A percentile compares a stretch with the other conserved stretches of the same genome.
Evolutionary conservation across 1,139 yeast species (phyloP).

Genomic region (Yamadazyma sp.): DNA sequence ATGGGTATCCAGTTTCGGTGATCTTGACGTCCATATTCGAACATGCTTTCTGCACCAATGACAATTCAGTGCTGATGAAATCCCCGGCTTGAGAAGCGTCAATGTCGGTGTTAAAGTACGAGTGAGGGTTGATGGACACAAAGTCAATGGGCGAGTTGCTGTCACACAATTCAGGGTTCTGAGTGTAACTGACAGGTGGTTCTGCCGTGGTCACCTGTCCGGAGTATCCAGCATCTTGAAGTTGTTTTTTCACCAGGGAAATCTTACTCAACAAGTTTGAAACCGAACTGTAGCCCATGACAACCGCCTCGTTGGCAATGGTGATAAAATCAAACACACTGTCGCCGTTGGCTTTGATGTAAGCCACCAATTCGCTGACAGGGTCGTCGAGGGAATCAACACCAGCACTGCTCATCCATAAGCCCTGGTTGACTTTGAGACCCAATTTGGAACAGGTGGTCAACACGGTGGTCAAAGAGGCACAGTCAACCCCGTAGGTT

Average conservation of each 20-base stretch:
- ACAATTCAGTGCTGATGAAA: conserved; percentile 66
- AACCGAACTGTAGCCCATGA: conserved; percentile 58
- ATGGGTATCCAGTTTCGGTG: conserved; percentile 92
- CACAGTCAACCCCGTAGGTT: conserved; percentile 85
- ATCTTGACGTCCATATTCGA: conserved; percentile 50
- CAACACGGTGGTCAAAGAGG: conserved; percentile 61
- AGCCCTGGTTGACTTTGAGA: conserved; percentile 77
- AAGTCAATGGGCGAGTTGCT: conserved; percentile 65
- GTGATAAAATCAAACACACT: conserved; percentile 70
- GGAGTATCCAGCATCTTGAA: conserved; percentile 69
- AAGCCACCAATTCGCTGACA: conserved; percentile 53
- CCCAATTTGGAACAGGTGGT: conserved; percentile 65
- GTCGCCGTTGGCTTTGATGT: conserved; percentile 60
- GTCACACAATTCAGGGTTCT: conserved; percentile 63
- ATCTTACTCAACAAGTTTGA: conserved; percentile 63
- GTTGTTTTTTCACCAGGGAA: conserved; percentile 54
- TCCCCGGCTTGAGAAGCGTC: conserved; percentile 69
- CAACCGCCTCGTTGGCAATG: conserved; percentile 85
- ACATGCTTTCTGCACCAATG: conserved; percentile 52
- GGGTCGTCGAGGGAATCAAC: conserved; percentile 65
- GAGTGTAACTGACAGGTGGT: conserved; percentile 74
- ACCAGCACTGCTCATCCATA: conserved; percentile 70
- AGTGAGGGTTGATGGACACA: conserved; percentile 83
- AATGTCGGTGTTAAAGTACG: conserved; percentile 69
- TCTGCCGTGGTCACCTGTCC: conserved; percentile 83